Evolutionary conservation across 495 filamentous ascomycete genomes (phyloP).

Genomic region (Lasiosphaeria hispida): DNA sequence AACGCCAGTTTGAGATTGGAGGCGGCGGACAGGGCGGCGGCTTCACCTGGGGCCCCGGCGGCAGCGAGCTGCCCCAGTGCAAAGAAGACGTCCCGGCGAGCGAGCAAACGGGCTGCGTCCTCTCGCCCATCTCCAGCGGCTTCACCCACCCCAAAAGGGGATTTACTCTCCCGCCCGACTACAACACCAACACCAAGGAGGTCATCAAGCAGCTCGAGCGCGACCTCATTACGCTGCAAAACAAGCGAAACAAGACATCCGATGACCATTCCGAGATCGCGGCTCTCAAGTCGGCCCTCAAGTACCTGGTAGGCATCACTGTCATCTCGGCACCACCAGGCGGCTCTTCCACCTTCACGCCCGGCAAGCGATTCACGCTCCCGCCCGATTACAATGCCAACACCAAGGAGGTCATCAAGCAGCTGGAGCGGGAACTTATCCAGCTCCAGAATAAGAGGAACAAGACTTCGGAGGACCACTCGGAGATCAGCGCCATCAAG

Average conservation of each 20-base stretch:
- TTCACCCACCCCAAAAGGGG: slow-evolving; percentile 30
- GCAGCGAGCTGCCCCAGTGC: slow-evolving; percentile 12
- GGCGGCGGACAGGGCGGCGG: slow-evolving; percentile 19
- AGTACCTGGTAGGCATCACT: slow-evolving; percentile 26
- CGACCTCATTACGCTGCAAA: slow-evolving; percentile 27
- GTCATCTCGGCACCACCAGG: slow-evolving; percentile 28
- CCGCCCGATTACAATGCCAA: slow-evolving; percentile 21
- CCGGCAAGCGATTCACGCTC: slow-evolving; percentile 26
- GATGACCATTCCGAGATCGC: slow-evolving; percentile 24
- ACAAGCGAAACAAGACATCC: slow-evolving; percentile 29
- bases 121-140: slow-evolving; percentile 28
- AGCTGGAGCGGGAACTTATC: slow-evolving; percentile 25
- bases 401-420: slow-evolving; percentile 27
- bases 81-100: slow-evolving; percentile 13
- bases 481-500: slow-evolving; percentile 27
- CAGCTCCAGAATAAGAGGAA: slow-evolving; percentile 30
- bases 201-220: slow-evolving; percentile 27
- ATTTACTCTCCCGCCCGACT: slow-evolving; percentile 21
- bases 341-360: slow-evolving; percentile 25
- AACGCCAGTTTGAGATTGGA: slow-evolving; percentile 19
- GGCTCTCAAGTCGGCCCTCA: slow-evolving; percentile 25
- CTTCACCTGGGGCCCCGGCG: slow-evolving; percentile 18
- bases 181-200: slow-evolving; percentile 23
- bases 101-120: slow-evolving; percentile 25
- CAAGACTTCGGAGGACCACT: slow-evolving; percentile 26